Conservation (phyloP, 2,329 filamentous ascomycete genomes). For the Colletotrichum scovillei region DNA sequence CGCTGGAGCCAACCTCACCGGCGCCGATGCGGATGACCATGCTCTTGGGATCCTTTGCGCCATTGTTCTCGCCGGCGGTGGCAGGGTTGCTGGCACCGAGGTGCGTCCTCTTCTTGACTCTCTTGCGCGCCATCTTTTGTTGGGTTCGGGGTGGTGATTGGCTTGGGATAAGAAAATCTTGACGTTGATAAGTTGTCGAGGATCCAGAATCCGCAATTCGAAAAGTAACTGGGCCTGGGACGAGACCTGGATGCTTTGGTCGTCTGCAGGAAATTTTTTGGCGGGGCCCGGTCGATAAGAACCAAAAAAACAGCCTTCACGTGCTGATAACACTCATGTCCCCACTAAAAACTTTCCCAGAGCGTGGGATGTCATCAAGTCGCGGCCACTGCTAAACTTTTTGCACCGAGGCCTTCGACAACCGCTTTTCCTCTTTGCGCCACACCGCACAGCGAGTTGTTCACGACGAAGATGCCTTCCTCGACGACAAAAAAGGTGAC, state of each 20-base stretch:
- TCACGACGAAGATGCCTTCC: constrained; percentile 5
- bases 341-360: constrained; percentile 19
- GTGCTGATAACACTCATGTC: constrained; percentile 12
- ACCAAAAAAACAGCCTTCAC: neutral
- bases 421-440: neutral
- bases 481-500: constrained; percentile 12
- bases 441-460: neutral
- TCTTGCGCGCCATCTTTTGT: constrained; percentile 77
- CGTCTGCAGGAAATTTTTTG: constrained; percentile 30
- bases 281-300: constrained; percentile 21
- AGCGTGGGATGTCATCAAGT: constrained; percentile 8
- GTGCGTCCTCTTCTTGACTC: constrained; percentile 92
- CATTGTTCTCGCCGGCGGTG: constrained; percentile 65
- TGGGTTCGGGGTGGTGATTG: constrained; percentile 24
- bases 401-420: neutral
- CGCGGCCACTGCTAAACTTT: neutral
- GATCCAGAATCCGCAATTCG: neutral
- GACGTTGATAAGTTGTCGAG: neutral
- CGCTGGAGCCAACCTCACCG: constrained; percentile 89
- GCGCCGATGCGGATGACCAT: constrained; percentile 99
- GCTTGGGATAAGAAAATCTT: constrained; percentile 10
- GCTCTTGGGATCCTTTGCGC: constrained; percentile 83
- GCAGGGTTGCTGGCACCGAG: constrained; percentile 71
- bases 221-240: neutral
- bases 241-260: constrained; percentile 2